Base-by-base conservation (phyloP, 257 asterid genomes). In the Mitragyna speciosa region DNA sequence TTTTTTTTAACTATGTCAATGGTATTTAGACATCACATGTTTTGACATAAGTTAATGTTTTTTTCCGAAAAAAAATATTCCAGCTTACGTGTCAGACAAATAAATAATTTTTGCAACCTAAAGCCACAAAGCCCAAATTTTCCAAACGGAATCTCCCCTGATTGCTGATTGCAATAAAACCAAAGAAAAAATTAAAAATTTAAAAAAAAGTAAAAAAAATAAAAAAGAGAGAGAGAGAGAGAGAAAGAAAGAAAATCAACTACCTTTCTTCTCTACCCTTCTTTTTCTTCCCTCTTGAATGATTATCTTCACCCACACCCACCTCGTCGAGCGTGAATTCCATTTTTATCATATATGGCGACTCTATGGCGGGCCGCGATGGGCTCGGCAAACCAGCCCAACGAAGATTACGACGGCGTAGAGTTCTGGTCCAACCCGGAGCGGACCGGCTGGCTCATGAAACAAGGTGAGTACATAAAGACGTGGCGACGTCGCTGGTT, bases 401-500 rank as follows among this genome's bases (percentile, higher is more conserved):
- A 67, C 82, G 89, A 90, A 26, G 91, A 89, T 79, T 88, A 89
- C 92, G 95, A 85, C 87, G 97, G 96, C 76, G 83, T 95, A 0
- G 96, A 95, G 77, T 93, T 87, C 93, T 95, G 99, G 98, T 82
- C 87, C 16, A 80, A 81, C 22, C 97, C 98, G 7, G 99, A 95
- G 84, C 94, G 98, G 49, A 75, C 90, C 84, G 98, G 97, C 2
- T 93, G 97, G 98, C 92, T 95, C 28, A 85, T 88, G 22, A 95
- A 95, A 87, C 99, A 95, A 83, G 99, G 98, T 58, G 99, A 95
- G 86, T 93, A 95, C 86, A 95, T 95, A 79, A 95, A 95, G 87
- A 95, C 97, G 6, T 95, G 99, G 99, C 89, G 99, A 69, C 98
- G 99, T 83, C 94, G 99, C 24, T 95, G 98, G 98, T 95, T 95